These are phyloP conservation scores for Endothia cerciana DNA, from an alignment of 2,329 filamentous ascomycete genomes.

Conservation along the genomic window DNA sequence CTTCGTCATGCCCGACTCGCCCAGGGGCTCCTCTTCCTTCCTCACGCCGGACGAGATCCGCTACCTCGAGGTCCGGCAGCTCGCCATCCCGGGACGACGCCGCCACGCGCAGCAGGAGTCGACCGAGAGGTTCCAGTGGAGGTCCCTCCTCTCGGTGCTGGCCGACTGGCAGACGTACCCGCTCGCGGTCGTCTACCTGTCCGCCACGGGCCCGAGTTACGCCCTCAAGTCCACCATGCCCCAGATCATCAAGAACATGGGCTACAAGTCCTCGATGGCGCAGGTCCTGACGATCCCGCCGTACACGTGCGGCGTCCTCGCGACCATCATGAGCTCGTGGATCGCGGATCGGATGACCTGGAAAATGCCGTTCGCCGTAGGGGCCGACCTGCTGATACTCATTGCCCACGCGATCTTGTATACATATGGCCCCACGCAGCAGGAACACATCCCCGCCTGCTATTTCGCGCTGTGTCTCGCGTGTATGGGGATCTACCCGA, in stretches of 20 bases:
- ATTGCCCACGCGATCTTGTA: slow-evolving; percentile 62
- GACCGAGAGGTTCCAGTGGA: slow-evolving; percentile 39
- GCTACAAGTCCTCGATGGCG: slow-evolving; percentile 38
- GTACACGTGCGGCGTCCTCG: slow-evolving; percentile 63
- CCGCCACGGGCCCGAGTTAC: slow-evolving; percentile 41
- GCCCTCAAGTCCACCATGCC: slow-evolving; percentile 36
- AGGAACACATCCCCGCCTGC: slow-evolving; percentile 53
- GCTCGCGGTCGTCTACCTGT: slow-evolving; percentile 48
- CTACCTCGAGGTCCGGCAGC: slow-evolving; percentile 44
- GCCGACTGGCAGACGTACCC: slow-evolving; percentile 52
- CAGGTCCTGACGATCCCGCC: slow-evolving; percentile 62
- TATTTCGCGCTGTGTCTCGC: slow-evolving; percentile 72
- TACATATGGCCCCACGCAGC: slow-evolving; percentile 57
- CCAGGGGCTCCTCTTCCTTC: slow-evolving; percentile 41
- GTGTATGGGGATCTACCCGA: slow-evolving; percentile 72
- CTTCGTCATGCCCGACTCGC: slow-evolving; percentile 51
- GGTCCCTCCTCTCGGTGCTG: slow-evolving; percentile 42
- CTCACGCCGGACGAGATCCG: slow-evolving; percentile 45
- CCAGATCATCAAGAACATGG: slow-evolving; percentile 43
- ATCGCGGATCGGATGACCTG: slow-evolving; percentile 67
- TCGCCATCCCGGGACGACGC: slow-evolving; percentile 35
- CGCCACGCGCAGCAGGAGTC: slow-evolving; percentile 33
- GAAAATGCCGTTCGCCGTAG: slow-evolving; percentile 69
- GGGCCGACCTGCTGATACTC: slow-evolving; percentile 61
- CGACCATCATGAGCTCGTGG: slow-evolving; percentile 67